phyloP scores from a whole-genome alignment of 129 eudicot species.

The Ambrosia trifida region DNA sequence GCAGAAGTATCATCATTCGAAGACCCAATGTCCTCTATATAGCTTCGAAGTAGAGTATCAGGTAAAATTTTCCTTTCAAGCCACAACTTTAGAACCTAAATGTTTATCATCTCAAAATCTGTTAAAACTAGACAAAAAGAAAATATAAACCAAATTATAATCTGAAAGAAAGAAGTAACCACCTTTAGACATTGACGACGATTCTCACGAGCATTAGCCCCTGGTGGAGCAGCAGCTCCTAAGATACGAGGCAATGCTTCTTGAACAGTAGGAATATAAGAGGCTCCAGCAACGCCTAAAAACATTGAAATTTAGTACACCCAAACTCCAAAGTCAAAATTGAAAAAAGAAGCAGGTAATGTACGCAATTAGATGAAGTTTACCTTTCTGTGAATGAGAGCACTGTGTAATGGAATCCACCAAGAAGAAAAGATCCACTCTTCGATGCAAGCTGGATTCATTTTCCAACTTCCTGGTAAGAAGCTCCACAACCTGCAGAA shows the following conservation, averaged over 20 bases:
- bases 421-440: conserved; percentile 82
- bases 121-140: not conserved
- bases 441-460: conserved; percentile 74
- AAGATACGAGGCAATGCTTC: conserved; percentile 82
- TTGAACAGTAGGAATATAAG: conserved; percentile 83
- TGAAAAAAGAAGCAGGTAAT: not conserved
- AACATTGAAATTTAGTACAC: not conserved
- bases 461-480: conserved; percentile 78
- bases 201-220: conserved; percentile 77
- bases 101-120: conserved; percentile 22
- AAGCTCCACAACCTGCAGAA: conserved; percentile 82
- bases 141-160: conserved; percentile 15
- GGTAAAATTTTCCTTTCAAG: conserved; percentile 84
- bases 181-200: conserved; percentile 91
- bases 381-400: conserved; percentile 90
- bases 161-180: conserved; percentile 13
- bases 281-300: conserved; percentile 75
- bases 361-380: not conserved
- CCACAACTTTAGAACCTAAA: conserved; percentile 77
- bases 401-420: conserved; percentile 94
- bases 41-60: conserved; percentile 56
- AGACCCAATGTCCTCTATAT: conserved; percentile 57
- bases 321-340: conserved; percentile 1
- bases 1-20: conserved; percentile 58
- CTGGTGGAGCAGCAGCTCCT: conserved; percentile 87